Evolutionary conservation across 768 basidiomycete genomes (phyloP).

Genomic region (Porpolomopsis calyptriformis): DNA sequence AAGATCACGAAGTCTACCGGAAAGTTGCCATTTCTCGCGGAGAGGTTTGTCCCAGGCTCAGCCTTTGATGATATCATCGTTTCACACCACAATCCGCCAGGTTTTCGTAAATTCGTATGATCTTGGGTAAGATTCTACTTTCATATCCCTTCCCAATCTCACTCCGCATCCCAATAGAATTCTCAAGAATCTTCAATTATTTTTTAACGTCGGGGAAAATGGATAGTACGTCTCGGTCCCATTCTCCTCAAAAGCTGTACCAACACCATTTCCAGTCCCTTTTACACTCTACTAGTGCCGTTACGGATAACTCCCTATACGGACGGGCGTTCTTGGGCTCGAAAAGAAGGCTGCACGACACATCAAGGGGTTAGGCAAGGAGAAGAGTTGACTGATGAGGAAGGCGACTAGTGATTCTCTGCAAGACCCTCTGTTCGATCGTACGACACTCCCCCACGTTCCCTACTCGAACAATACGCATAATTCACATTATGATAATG

Average conservation of each 20-base stretch:
- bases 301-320: constrained; percentile 71
- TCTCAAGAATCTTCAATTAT: constrained; percentile 62
- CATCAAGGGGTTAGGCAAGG: constrained; percentile 57
- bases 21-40: constrained; percentile 56
- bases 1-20: constrained; percentile 76
- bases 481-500: too few relatives aligned
- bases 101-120: constrained; percentile 87
- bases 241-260: not conserved
- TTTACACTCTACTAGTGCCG: constrained; percentile 74
- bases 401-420: constrained; percentile 33
- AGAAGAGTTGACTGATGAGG: constrained; percentile 86
- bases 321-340: constrained; percentile 75
- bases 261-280: constrained; percentile 39
- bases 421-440: constrained; percentile 7
- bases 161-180: constrained; percentile 22
- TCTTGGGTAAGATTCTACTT: constrained; percentile 47
- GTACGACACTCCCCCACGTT: too few relatives aligned
- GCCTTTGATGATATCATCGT: not conserved
- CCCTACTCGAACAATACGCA: too few relatives aligned
- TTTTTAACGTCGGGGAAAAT: constrained; percentile 75
- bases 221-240: constrained; percentile 58
- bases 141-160: not conserved
- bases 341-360: constrained; percentile 49
- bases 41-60: constrained; percentile 37
- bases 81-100: constrained; percentile 15